These are phyloP conservation scores for Amylocarpus encephaloides DNA, from an alignment of 2,329 filamentous ascomycete genomes.

Conservation along the genomic window DNA sequence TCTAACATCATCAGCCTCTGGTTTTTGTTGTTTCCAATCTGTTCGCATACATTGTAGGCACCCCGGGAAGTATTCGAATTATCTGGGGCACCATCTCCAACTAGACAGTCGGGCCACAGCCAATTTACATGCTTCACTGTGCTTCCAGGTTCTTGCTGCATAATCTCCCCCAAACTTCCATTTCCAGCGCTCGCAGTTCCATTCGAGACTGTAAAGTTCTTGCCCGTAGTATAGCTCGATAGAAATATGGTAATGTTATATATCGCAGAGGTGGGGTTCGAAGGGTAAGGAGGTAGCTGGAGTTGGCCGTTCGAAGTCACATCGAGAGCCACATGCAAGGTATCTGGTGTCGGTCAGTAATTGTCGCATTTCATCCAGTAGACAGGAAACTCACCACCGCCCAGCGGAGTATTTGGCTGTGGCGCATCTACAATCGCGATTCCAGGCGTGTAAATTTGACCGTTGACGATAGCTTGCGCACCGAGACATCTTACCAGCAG, in stretches of 20 bases:
- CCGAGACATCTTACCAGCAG: conserved; percentile 15
- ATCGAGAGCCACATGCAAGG: conserved; percentile 59
- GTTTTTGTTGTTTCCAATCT: neutral
- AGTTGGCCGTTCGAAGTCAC: conserved; percentile 60
- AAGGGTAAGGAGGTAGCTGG: conserved; percentile 48
- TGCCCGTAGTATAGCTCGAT: conserved; percentile 53
- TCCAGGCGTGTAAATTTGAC: conserved; percentile 64
- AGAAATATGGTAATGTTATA: conserved; percentile 62
- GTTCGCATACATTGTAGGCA: conserved; percentile 47
- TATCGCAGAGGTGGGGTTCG: conserved; percentile 50
- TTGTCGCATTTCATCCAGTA: neutral
- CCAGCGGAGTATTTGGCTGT: conserved; percentile 57
- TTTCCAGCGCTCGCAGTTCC: conserved; percentile 46
- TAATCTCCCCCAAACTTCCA: conserved; percentile 54
- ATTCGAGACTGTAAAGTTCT: conserved; percentile 65
- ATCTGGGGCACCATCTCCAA: conserved; percentile 43
- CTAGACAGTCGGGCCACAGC: conserved; percentile 64
- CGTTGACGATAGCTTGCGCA: conserved; percentile 52
- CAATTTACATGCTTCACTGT: conserved; percentile 71
- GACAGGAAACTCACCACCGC: conserved; percentile 45
- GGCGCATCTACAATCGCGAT: conserved; percentile 61
- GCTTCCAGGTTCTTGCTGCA: conserved; percentile 56
- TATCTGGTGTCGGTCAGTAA: conserved; percentile 29
- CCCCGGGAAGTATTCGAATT: conserved; percentile 45
- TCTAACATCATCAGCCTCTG: conserved; percentile 34